Percentiles rank a stretch among this genome's conserved stretches.
Conservation (phyloP, 2,329 filamentous ascomycete species). For the Macrophomina tecta region DNA sequence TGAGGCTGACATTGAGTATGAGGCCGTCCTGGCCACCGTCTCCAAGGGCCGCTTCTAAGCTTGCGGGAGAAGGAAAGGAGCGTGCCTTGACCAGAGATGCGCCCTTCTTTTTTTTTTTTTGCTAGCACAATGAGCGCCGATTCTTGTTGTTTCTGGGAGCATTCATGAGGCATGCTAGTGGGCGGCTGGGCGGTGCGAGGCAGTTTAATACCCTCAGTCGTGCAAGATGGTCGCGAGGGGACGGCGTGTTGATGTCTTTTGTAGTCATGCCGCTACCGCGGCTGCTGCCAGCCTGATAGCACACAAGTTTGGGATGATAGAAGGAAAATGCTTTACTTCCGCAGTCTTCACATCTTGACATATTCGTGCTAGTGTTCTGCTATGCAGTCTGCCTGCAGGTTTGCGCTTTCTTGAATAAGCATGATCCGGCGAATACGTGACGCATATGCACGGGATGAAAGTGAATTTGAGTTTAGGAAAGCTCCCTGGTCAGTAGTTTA, state of each 20-base stretch:
- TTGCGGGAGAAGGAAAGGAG: background rate
- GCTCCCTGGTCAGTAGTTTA: too few relatives aligned
- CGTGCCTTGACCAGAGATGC: background rate
- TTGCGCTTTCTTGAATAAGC: background rate
- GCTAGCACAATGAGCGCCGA: conserved; percentile 9
- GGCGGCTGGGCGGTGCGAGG: conserved; percentile 22
- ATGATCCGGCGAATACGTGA: too few relatives aligned
- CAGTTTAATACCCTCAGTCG: conserved; percentile 25
- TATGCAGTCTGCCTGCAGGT: conserved; percentile 21
- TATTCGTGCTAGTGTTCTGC: conserved; percentile 14
- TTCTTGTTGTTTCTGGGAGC: conserved; percentile 20
- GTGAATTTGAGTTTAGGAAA: too few relatives aligned
- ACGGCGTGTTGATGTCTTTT: conserved; percentile 21
- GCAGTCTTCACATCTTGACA: background rate
- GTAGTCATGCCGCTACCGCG: conserved; percentile 15
- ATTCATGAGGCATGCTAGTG: conserved; percentile 24
- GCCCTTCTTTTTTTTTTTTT: background rate
- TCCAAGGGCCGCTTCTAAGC: conserved; percentile 56
- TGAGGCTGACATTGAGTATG: conserved; percentile 79
- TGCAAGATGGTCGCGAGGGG: conserved; percentile 3
- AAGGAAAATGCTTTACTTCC: conserved; percentile 26
- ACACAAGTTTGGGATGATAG: conserved; percentile 26
- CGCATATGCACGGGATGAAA: too few relatives aligned
- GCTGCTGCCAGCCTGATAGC: conserved; percentile 25
- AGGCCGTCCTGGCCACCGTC: conserved; percentile 65